Conservation (phyloP, 2,329 filamentous ascomycete species). For the Aureobasidium lini region DNA sequence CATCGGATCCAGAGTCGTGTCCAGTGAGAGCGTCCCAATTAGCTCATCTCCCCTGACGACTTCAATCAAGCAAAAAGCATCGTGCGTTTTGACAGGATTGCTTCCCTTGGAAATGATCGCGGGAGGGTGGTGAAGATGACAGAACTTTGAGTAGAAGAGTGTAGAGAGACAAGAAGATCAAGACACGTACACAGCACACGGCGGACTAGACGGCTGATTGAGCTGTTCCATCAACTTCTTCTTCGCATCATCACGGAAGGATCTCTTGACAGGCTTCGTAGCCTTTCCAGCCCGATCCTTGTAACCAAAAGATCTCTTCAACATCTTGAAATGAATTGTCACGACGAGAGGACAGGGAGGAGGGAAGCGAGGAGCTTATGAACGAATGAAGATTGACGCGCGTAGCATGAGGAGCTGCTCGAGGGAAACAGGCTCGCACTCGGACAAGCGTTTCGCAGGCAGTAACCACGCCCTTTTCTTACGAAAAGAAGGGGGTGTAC, state of each 20-base stretch:
- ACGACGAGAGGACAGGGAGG: constrained; percentile 26
- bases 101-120: no score
- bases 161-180: background rate
- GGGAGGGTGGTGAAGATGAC: no score
- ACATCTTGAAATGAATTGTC: constrained; percentile 55
- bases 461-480: constrained; percentile 1
- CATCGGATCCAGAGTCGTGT: no score
- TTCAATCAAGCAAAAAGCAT: no score
- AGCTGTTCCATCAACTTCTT: constrained; percentile 82
- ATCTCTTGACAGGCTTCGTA: constrained; percentile 69
- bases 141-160: no score
- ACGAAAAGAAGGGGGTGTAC: constrained; percentile 7
- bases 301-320: constrained; percentile 83
- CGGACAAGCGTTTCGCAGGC: constrained; percentile 14
- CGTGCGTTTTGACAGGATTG: no score
- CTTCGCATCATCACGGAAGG: constrained; percentile 70
- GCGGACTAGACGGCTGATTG: constrained; percentile 48
- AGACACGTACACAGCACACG: constrained; percentile 15
- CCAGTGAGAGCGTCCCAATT: no score
- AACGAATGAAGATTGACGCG: constrained; percentile 15
- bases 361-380: constrained; percentile 7
- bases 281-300: constrained; percentile 85
- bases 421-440: constrained; percentile 6
- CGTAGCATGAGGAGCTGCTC: constrained; percentile 5
- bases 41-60: no score